Conservation (phyloP, 1,139 yeast genomes). For the Geotrichum phurueaensis region DNA sequence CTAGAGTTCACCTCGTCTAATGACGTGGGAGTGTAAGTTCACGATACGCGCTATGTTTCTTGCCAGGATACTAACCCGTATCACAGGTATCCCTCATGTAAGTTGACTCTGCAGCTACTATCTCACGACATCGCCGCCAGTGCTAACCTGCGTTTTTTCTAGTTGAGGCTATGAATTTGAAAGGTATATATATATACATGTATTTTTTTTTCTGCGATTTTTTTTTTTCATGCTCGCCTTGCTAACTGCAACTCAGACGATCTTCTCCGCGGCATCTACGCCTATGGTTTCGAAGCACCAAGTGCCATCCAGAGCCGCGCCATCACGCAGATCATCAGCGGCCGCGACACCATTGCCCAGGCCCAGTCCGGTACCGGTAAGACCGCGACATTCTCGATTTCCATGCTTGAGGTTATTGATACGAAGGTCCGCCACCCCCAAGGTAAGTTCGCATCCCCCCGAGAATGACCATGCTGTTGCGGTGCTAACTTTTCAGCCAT, state of each 20-base stretch:
- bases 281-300: constrained; percentile 93
- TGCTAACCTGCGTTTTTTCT: constrained; percentile 3
- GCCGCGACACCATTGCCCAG: constrained; percentile 91
- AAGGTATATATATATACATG: constrained; percentile 16
- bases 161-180: constrained; percentile 21
- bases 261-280: constrained; percentile 57
- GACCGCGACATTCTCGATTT: constrained; percentile 93
- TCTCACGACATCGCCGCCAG: background rate
- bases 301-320: constrained; percentile 95
- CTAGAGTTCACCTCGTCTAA: constrained; percentile 19
- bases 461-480: background rate
- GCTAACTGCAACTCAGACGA: constrained; percentile 14
- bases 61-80: constrained; percentile 14
- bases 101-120: background rate
- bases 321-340: constrained; percentile 83
- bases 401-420: constrained; percentile 78
- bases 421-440: constrained; percentile 40
- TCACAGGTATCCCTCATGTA: constrained; percentile 14
- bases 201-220: background rate
- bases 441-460: constrained; percentile 38
- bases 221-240: background rate
- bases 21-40: constrained; percentile 19
- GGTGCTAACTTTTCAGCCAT: constrained; percentile 46
- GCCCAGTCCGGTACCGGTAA: constrained; percentile 99
- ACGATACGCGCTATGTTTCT: constrained; percentile 10